Evolutionary conservation across 2,329 filamentous ascomycete species (phyloP).

Genomic region (Rhinocladiella similis): DNA sequence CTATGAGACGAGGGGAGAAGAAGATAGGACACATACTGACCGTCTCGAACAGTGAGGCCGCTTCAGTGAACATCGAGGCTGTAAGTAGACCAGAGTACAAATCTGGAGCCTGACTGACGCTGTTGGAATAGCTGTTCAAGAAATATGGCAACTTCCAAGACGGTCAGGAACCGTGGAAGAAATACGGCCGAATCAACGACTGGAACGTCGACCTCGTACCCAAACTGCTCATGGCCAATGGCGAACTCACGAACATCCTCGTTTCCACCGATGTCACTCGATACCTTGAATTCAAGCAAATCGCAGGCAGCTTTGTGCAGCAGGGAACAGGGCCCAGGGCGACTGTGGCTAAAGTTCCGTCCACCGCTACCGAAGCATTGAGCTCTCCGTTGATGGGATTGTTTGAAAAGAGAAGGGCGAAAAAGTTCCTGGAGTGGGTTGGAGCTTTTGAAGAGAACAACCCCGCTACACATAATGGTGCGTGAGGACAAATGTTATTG

Average conservation of each 20-base stretch:
- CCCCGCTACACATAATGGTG: conserved; percentile 85
- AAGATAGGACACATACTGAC: conserved; percentile 19
- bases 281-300: conserved; percentile 91
- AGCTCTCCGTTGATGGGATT: conserved; percentile 93
- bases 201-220: conserved; percentile 99
- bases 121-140: conserved; percentile 77
- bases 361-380: conserved; percentile 85
- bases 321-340: conserved; percentile 79
- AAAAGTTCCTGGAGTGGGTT: conserved; percentile 95
- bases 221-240: conserved; percentile 98
- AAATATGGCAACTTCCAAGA: conserved; percentile 81
- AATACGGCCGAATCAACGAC: conserved; percentile 93
- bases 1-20: conserved; percentile 13
- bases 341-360: conserved; percentile 94
- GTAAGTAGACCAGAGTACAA: conserved; percentile 52
- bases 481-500: conserved; percentile 30
- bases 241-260: conserved; percentile 97
- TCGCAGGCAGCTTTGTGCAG: conserved; percentile 95
- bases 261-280: conserved; percentile 90
- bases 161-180: conserved; percentile 93
- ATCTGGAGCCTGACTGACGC: conserved; percentile 7
- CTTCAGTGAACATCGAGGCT: conserved; percentile 93
- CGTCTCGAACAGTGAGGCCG: conserved; percentile 69
- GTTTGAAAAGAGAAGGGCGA: conserved; percentile 96
- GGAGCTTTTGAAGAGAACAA: conserved; percentile 82